phyloP scores from a whole-genome alignment of 2,329 filamentous ascomycete genomes.

The Westerdykella ornata region DNA sequence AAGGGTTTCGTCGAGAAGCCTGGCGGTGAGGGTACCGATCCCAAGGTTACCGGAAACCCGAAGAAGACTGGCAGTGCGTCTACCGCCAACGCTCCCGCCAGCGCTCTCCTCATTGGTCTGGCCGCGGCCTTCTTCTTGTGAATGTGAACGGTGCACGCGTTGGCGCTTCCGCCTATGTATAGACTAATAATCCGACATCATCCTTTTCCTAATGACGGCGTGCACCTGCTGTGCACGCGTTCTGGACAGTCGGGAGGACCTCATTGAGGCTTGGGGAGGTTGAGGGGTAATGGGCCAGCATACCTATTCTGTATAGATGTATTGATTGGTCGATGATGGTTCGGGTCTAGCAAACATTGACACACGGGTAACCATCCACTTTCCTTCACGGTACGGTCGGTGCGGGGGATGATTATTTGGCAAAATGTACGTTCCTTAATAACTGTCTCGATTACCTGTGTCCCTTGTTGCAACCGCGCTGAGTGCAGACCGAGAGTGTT shows the following conservation, averaged over 20 bases:
- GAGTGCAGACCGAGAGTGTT: too few relatives aligned
- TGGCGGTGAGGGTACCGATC: constrained; percentile 30
- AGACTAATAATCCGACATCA: constrained; percentile 34
- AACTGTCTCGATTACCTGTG: too few relatives aligned
- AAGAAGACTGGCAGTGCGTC: constrained; percentile 35
- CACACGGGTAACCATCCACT: constrained; percentile 10
- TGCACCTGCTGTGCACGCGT: constrained; percentile 21
- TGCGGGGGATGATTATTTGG: constrained; percentile 7
- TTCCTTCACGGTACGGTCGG: constrained; percentile 6
- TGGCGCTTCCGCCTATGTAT: constrained; percentile 37
- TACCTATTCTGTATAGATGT: constrained; percentile 32
- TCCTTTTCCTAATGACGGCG: constrained; percentile 31
- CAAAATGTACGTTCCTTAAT: too few relatives aligned
- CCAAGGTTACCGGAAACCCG: constrained; percentile 23
- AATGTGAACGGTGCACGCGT: constrained; percentile 24
- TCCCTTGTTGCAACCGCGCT: too few relatives aligned
- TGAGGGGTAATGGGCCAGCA: constrained; percentile 23
- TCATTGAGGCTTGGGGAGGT: constrained; percentile 20
- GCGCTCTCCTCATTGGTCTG: constrained; percentile 42
- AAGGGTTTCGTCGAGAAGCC: constrained; percentile 34
- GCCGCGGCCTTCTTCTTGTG: constrained; percentile 45
- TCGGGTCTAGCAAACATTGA: constrained; percentile 29
- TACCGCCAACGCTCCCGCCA: constrained; percentile 37
- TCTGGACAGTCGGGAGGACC: constrained; percentile 16
- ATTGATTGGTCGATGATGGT: constrained; percentile 30